Percentiles rank a stretch among this genome's conserved stretches.
These are phyloP conservation scores for California macrophylla DNA, from an alignment of 441 rosid species.

Conservation along the genomic window DNA sequence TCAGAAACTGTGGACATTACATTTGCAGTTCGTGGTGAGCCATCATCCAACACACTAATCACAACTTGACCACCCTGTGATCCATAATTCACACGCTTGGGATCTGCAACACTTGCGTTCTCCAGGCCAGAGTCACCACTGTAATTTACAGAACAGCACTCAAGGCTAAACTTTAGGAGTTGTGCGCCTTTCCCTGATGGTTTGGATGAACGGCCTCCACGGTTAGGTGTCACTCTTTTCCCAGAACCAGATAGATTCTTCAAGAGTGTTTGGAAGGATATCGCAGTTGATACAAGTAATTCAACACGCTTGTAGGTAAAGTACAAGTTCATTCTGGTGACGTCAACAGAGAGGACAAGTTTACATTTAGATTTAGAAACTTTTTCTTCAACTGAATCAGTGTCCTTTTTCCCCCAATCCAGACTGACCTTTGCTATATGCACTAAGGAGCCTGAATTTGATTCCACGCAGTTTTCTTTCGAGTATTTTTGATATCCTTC, in stretches of 20 bases:
- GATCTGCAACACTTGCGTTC: conserved; percentile 59
- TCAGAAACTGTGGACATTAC: conserved; percentile 49
- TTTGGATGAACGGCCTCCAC: conserved; percentile 43
- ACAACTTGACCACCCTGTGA: conserved; percentile 89
- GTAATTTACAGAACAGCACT: conserved; percentile 68
- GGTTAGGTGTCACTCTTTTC: conserved; percentile 43
- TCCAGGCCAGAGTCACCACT: conserved; percentile 68
- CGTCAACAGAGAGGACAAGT: conserved; percentile 74
- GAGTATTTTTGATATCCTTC: conserved; percentile 89
- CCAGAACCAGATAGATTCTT: conserved; percentile 52
- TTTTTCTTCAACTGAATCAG: conserved; percentile 54
- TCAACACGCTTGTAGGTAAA: conserved; percentile 70
- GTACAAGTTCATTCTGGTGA: conserved; percentile 74
- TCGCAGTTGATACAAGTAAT: conserved; percentile 59
- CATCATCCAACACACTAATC: conserved; percentile 62
- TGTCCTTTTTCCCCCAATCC: conserved; percentile 85
- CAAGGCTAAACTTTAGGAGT: conserved; percentile 67
- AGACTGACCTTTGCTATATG: conserved; percentile 84
- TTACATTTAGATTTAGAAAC: conserved; percentile 36
- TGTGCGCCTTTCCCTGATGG: conserved; percentile 80
- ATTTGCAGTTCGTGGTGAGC: conserved; percentile 68
- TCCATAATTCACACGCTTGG: conserved; percentile 97
- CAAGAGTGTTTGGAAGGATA: conserved; percentile 65
- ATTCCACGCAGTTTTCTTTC: conserved; percentile 76
- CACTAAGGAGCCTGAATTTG: conserved; percentile 83